Base-by-base conservation (phyloP, 2,329 filamentous ascomycete species). In the Parastagonospora avenae region DNA sequence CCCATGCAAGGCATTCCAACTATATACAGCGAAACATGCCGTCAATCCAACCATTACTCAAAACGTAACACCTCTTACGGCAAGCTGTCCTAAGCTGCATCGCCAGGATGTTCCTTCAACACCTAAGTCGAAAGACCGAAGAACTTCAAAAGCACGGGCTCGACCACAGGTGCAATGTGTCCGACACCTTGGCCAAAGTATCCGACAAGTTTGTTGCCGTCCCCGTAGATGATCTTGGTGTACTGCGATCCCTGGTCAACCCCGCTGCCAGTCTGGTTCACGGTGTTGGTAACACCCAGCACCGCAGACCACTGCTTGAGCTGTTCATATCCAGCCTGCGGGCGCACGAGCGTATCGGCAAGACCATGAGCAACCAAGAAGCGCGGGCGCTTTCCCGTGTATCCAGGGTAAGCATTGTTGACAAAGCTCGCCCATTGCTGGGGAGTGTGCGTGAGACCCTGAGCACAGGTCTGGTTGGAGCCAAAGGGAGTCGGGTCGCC, bases 381-480 rank as follows among this genome's bases (percentile, higher is more conserved):
- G 12, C 67, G 59, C 1, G 73, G 68, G n/a, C 67, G 59, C 14
- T 57, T 51, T 7, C 72, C 73, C 4, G 53, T 65, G 49, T 72
- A 75, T 1, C 65, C 67, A 1, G 72, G 71, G 50, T 74, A 74
- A 9, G 52, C 45, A 24, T 52, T 55, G 2, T 42, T 30, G 10
- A 60, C 57, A 27, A 50, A 52, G 9, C 37, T 5, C 2, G 43
- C 52, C 57, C 57, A 60, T 31, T 60, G 32, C 5, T 43, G 47
- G 2, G 52, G 35, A 2, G 58, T 50, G 37, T 55, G 51, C 45
- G 72, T 77, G 33, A 87, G 78, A 61, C 85, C 79, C 82, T 85
- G 87, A 35, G 80, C 57, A 4, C 89, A 57, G 8, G 52, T 58
- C 36, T 55, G 86, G 71, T 60, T 56, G 16, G 54, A 24, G 9